Evolutionary conservation across 2,329 filamentous ascomycete genomes (phyloP), one percentile per base, ranked within the genome.

Genomic region (Didymella segeticola): DNA sequence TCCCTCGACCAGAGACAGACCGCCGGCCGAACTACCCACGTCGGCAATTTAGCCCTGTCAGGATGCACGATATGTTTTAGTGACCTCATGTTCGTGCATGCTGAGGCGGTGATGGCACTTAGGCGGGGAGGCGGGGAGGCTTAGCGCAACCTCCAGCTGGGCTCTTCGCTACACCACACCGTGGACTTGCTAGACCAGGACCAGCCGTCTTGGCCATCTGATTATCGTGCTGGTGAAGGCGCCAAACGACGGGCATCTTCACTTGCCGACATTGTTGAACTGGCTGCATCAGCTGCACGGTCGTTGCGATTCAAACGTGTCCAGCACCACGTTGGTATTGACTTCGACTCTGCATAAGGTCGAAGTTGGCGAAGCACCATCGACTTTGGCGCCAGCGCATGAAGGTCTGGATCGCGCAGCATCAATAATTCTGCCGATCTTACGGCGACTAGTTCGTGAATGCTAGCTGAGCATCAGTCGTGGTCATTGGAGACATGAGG

Each of bases 21-120:
- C 54, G 54, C 54, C 49, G 39, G 50, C 48, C 54, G 5, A 48
- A 48, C 43, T 47, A 11, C 31, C 42, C 51, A 48, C 38, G 19
- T 53, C 10, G 36, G 41, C 23, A 50, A 36, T 47, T 39, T 47
- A 37, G 37, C 46, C 52, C 47, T 47, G 36, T 51, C 47, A 46
- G 25, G 22, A 38, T 31, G 30, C 29, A 25, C 30, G 5, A 8
- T 31, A 37, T 38, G 19, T 25, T 17, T 12, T 20, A 36, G 9
- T 19, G 17, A 14, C 51, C 51, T 29, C 22, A 22, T 48, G 29
- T 42, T 31, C n/a, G 39, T 37, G 36, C 45, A 36, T 23, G 27
- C 27, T 30, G 45, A 42, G 41, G 51, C 51, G 51, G 51, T 54
- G 51, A 43, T 41, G 17, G 29, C n/a, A 31, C 27, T 39, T 39